Percentiles rank a stretch among this genome's conserved stretches.
These are phyloP conservation scores for Aspergillus sp. DNA, from an alignment of 2,329 filamentous ascomycete genomes.

Conservation along the genomic window DNA sequence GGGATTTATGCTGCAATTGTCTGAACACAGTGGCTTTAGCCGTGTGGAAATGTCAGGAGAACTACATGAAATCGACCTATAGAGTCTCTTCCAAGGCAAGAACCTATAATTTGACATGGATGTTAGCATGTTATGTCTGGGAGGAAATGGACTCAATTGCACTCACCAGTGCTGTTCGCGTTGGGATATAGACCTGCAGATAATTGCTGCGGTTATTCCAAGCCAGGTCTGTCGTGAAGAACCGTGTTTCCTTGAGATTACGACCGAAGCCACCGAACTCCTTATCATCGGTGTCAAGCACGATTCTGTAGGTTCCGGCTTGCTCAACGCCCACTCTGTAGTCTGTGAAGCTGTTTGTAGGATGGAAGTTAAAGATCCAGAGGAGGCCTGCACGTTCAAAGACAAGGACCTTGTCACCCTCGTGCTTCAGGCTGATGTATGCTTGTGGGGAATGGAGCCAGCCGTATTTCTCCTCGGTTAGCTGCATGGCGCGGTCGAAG, in stretches of 20 bases:
- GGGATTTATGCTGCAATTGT: not conserved
- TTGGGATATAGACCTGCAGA: constrained; percentile 87
- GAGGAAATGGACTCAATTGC: not conserved
- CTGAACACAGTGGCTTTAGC: not conserved
- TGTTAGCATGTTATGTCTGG: not conserved
- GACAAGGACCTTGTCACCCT: constrained; percentile 89
- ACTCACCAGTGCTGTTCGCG: constrained; percentile 77
- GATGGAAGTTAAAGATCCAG: constrained; percentile 97
- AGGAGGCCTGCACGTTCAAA: constrained; percentile 90
- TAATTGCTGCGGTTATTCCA: constrained; percentile 94
- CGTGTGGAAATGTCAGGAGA: not conserved
- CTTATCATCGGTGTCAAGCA: constrained; percentile 77
- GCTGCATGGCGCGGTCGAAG: constrained; percentile 91
- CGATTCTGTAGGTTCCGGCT: constrained; percentile 80
- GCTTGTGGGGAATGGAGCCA: constrained; percentile 87
- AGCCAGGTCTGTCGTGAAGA: constrained; percentile 85
- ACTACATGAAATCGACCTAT: constrained; percentile 17
- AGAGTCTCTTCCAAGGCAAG: constrained; percentile 55
- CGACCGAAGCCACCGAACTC: constrained; percentile 78
- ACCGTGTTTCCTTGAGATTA: constrained; percentile 76
- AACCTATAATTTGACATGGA: constrained; percentile 44
- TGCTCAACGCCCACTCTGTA: constrained; percentile 88
- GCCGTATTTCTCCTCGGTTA: constrained; percentile 81
- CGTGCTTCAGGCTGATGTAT: constrained; percentile 91
- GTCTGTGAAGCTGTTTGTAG: constrained; percentile 80